phyloP scores from a whole-genome alignment of 228 moss, liverwort and hornwort genomes.

The Sphagnum fallax region DNA sequence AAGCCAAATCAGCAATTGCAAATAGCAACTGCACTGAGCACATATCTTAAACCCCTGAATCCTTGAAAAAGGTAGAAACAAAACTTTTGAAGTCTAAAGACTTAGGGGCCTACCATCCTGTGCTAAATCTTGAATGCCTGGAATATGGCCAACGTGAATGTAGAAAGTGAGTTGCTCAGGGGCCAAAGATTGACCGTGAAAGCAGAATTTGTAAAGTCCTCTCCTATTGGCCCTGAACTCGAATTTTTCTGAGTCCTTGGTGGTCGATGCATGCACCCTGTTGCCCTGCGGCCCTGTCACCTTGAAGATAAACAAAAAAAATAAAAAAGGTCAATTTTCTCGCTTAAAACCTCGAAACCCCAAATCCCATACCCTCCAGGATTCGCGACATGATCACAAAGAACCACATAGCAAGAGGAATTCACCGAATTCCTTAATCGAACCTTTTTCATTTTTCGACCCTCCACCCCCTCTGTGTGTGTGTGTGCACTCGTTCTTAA shows the following conservation, averaged over 20 bases:
- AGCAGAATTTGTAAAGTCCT: constrained; percentile 78
- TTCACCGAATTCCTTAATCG: too few relatives aligned
- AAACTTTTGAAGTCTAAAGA: neutral
- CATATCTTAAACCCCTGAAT: neutral
- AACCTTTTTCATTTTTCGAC: too few relatives aligned
- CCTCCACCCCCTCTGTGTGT: too few relatives aligned
- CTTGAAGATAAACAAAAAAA: constrained; percentile 23
- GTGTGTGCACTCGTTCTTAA: neutral
- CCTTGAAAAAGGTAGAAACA: neutral
- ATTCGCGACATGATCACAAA: neutral
- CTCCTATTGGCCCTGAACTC: constrained; percentile 41
- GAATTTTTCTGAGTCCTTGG: constrained; percentile 64
- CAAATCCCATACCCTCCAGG: neutral
- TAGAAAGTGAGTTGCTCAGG: constrained; percentile 78
- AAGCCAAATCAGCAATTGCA: neutral
- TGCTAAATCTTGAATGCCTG: constrained; percentile 46
- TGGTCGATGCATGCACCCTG: constrained; percentile 30
- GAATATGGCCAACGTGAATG: constrained; percentile 74
- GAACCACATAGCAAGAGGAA: too few relatives aligned
- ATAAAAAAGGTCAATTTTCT: neutral
- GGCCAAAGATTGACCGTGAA: constrained; percentile 52
- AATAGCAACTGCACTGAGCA: neutral
- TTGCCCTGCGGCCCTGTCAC: constrained; percentile 63
- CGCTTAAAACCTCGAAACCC: neutral
- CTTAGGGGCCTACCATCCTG: constrained; percentile 48